Conservation (phyloP, 208 protist genomes). For the Vickermania ingenoplastis region DNA sequence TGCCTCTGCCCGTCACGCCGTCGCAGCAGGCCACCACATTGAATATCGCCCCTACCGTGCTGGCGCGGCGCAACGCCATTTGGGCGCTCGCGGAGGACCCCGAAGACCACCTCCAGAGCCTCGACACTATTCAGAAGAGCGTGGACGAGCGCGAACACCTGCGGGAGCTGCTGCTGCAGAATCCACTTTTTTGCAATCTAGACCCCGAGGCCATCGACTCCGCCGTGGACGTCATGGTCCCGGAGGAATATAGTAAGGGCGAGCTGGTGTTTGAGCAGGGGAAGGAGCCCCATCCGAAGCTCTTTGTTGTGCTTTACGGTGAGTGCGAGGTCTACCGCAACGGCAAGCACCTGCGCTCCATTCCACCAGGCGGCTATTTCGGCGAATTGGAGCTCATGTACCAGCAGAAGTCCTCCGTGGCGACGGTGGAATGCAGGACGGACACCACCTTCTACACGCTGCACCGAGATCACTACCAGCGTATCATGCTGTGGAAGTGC, state of each 20-base stretch:
- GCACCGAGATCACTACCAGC: constrained; percentile 73
- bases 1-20: neutral
- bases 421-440: constrained; percentile 73
- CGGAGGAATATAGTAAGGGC: constrained; percentile 48
- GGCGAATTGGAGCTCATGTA: constrained; percentile 87
- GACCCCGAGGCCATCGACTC: constrained; percentile 35
- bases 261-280: constrained; percentile 68
- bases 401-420: constrained; percentile 61
- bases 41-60: neutral
- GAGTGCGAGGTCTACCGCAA: constrained; percentile 80
- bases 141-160: constrained; percentile 37
- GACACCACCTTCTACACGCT: constrained; percentile 72
- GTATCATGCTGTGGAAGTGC: constrained; percentile 53
- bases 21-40: neutral
- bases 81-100: neutral
- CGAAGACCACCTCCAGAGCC: neutral
- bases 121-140: constrained; percentile 15
- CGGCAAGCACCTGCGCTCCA: constrained; percentile 40
- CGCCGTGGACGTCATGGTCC: constrained; percentile 46
- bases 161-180: constrained; percentile 28
- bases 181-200: constrained; percentile 63
- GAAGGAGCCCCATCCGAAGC: constrained; percentile 35
- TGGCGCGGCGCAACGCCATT: neutral
- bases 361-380: constrained; percentile 58
- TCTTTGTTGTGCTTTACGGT: constrained; percentile 73